These are phyloP conservation scores for Epicoccum sorghinum DNA, from an alignment of 2,329 filamentous ascomycete species.

Conservation along the genomic window DNA sequence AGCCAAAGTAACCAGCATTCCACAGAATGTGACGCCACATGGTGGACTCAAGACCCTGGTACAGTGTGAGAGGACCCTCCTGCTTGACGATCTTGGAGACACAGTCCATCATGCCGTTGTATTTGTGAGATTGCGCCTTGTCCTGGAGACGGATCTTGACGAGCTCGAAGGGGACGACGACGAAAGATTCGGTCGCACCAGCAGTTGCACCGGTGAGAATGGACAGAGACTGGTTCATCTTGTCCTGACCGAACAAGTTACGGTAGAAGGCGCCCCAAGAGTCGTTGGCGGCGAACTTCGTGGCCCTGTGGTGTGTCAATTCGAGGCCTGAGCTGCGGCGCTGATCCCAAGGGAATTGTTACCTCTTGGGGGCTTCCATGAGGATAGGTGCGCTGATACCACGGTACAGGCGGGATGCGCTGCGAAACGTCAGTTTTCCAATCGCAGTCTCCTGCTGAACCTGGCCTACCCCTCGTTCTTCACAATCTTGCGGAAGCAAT, in stretches of 20 bases:
- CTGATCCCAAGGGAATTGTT: not conserved
- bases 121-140: constrained; percentile 87
- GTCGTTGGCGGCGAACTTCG: constrained; percentile 99
- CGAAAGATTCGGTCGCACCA: constrained; percentile 93
- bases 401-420: constrained; percentile 88
- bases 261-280: constrained; percentile 97
- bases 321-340: not conserved
- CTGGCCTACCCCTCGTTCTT: constrained; percentile 82
- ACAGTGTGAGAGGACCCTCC: constrained; percentile 86
- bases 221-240: constrained; percentile 92
- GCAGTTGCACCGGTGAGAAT: constrained; percentile 93
- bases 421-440: constrained; percentile 46
- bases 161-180: constrained; percentile 97
- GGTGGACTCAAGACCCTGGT: constrained; percentile 96
- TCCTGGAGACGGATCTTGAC: constrained; percentile 99
- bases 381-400: constrained; percentile 95
- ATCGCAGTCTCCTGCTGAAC: not conserved
- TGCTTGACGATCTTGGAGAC: constrained; percentile 80
- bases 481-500: constrained; percentile 98
- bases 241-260: constrained; percentile 77
- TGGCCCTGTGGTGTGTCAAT: constrained; percentile 64
- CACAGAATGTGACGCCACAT: constrained; percentile 94
- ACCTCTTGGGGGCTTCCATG: constrained; percentile 93
- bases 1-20: constrained; percentile 97
- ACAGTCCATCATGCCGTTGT: constrained; percentile 81